These are phyloP conservation scores for Sporothrix phasma DNA, from an alignment of 2,329 filamentous ascomycete species.

Conservation along the genomic window DNA sequence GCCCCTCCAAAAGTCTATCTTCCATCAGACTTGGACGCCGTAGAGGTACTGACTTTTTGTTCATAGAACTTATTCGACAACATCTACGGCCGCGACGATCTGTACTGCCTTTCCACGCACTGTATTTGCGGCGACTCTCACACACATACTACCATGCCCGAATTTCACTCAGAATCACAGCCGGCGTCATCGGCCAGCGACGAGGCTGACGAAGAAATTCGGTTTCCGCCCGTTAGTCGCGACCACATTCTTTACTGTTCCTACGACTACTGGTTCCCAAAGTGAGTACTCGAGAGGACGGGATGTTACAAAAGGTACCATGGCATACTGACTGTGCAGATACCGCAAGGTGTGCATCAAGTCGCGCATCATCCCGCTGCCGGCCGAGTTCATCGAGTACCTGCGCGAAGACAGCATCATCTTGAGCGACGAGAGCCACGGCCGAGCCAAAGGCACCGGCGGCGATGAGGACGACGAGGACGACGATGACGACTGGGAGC, in stretches of 20 bases:
- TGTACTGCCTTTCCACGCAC: not conserved
- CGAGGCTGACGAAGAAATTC: conserved; percentile 30
- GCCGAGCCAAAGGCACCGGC: not conserved
- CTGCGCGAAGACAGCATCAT: conserved; percentile 88
- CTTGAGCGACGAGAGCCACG: conserved; percentile 55
- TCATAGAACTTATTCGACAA: not conserved
- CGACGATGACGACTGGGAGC: conserved; percentile 49
- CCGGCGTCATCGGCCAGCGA: not conserved
- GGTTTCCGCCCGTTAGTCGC: conserved; percentile 75
- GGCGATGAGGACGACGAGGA: conserved; percentile 29
- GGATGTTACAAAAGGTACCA: not conserved
- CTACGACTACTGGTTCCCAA: conserved; percentile 83
- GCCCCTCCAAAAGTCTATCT: conserved; percentile 1
- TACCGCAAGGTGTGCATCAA: conserved; percentile 76
- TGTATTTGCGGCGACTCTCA: not conserved
- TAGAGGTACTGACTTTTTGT: not conserved
- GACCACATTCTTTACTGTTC: conserved; percentile 90
- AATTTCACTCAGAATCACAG: conserved; percentile 20
- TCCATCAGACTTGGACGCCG: not conserved
- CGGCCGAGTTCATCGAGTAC: conserved; percentile 68
- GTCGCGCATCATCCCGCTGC: conserved; percentile 72
- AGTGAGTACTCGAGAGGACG: conserved; percentile 34
- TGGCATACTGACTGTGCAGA: conserved; percentile 32
- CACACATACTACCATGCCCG: conserved; percentile 24
- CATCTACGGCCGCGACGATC: not conserved